Base-by-base conservation (phyloP, 495 filamentous ascomycete genomes). In the Penicillium atrosanguineum region DNA sequence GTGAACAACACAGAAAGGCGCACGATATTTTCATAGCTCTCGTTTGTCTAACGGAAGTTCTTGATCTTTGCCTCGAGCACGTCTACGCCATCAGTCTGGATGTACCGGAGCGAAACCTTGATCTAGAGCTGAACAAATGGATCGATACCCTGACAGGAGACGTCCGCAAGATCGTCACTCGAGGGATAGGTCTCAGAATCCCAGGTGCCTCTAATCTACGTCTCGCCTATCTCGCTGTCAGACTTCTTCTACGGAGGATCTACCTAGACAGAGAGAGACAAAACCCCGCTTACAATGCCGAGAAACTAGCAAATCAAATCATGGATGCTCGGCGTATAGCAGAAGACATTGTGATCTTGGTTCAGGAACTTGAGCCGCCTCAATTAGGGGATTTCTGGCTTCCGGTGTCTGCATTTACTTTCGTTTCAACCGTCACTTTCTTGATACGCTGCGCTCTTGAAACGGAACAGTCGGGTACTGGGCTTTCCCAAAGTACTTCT, bases 201-300 rank as follows among this genome's bases (percentile, higher is more conserved):
- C 60, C 63, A 0, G 72, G 72, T 0, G 63, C 69, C 1, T 62
- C 69, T 18, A 76, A 76, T 41, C 61, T 76, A 31, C 70, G 71
- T 34, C 61, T 76, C 9, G 61, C 62, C 14, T 71, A 71, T 47
- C 57, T 76, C 0, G 63, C 69, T 8, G 64, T 70, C 20, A 63
- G 65, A 20, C 60, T 76, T 15, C 60, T 73, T 1, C 62, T 70
- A 11, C 59, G 64, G 36, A 56, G 65, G 4, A 63, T 69, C 18
- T 61, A 70, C 23, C 59, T 74, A 9, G 65, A 66, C 8, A 31
- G 28, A 31, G 28, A 31, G 11, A 31, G 28, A 31, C 28, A 31
- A 9, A 5, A 9, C 4, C 28, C 28, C 28, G 28, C 7, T 31
- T 31, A 31, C 7, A 31, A 31, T 9, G 1, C 28, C 1, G 28